These are phyloP conservation scores for Angomonas desouzai DNA, from an alignment of 208 protist genomes.

Conservation along the genomic window DNA sequence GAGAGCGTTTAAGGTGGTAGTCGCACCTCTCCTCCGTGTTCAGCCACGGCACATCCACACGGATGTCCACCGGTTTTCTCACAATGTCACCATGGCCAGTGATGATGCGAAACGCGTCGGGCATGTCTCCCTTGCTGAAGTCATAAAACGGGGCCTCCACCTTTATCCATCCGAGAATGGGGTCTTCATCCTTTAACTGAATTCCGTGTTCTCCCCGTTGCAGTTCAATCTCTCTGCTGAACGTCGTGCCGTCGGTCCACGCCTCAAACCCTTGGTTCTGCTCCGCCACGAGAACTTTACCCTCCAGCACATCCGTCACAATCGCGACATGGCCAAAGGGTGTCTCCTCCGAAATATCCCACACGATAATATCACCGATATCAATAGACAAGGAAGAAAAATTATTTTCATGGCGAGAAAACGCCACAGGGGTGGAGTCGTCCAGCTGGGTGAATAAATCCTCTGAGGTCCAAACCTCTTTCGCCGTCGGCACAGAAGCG, in stretches of 20 bases:
- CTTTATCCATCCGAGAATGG: constrained; percentile 58
- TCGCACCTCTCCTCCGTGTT: constrained; percentile 37
- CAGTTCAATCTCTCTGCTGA: constrained; percentile 47
- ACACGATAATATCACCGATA: constrained; percentile 61
- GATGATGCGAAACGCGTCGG: constrained; percentile 54
- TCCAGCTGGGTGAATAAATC: constrained; percentile 24
- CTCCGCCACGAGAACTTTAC: constrained; percentile 49
- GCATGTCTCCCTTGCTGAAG: constrained; percentile 41
- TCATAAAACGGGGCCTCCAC: constrained; percentile 48
- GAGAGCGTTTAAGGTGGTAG: constrained; percentile 56
- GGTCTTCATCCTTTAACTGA: constrained; percentile 42
- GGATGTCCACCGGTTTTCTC: constrained; percentile 33
- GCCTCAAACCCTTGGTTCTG: constrained; percentile 63
- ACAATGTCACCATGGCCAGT: constrained; percentile 38
- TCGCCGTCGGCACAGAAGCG: constrained; percentile 37
- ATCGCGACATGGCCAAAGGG: constrained; percentile 65
- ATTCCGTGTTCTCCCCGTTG: constrained; percentile 19
- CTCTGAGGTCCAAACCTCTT: constrained; percentile 43
- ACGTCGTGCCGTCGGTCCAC: constrained; percentile 42
- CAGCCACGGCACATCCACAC: constrained; percentile 55
- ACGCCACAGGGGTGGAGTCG: constrained; percentile 21
- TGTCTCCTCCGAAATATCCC: constrained; percentile 28
- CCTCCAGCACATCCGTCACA: constrained; percentile 32
- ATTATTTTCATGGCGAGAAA: constrained; percentile 34
- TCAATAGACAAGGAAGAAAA: constrained; percentile 19